Percentiles rank a stretch among this genome's conserved stretches.
Conservation (phyloP, 352 stramenopile species). For the Aphanomyces euteiches region DNA sequence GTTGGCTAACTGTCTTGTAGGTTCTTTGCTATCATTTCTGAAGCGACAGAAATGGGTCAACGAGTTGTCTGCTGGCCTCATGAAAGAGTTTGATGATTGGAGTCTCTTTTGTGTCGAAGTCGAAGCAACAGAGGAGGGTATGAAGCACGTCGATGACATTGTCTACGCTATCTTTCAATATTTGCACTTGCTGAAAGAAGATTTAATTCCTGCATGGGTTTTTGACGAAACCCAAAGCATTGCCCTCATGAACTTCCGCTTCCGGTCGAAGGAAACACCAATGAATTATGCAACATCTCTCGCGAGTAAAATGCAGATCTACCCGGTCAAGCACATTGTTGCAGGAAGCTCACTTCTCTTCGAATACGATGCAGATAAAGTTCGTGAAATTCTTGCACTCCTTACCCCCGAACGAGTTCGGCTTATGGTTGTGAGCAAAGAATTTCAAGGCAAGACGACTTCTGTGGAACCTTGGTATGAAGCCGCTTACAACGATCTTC, state of each 20-base stretch:
- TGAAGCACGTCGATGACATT: slow-evolving; percentile 57
- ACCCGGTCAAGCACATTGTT: slow-evolving; percentile 56
- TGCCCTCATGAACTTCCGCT: slow-evolving; percentile 56
- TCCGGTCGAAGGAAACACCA: slow-evolving; percentile 75
- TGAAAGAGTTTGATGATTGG: slow-evolving; percentile 69
- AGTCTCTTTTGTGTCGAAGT: slow-evolving; percentile 63
- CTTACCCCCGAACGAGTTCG: slow-evolving; percentile 54
- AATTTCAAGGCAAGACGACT: slow-evolving; percentile 51
- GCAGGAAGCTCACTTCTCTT: slow-evolving; percentile 59
- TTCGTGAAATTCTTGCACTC: slow-evolving; percentile 49
- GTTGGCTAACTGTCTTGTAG: neutral
- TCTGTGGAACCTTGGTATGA: slow-evolving; percentile 62
- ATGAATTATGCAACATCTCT: slow-evolving; percentile 69
- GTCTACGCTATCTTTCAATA: slow-evolving; percentile 66
- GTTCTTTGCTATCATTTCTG: slow-evolving; percentile 89
- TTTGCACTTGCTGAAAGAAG: slow-evolving; percentile 45
- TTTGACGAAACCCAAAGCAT: slow-evolving; percentile 64
- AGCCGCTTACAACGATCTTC: slow-evolving; percentile 51
- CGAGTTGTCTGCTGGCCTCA: slow-evolving; percentile 59
- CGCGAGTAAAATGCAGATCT: slow-evolving; percentile 63
- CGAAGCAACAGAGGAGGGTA: slow-evolving; percentile 60
- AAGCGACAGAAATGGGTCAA: slow-evolving; percentile 79
- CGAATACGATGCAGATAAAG: slow-evolving; percentile 54
- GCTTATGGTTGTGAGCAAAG: slow-evolving; percentile 65
- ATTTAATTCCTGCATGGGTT: slow-evolving; percentile 56